phyloP scores from a whole-genome alignment of 192 early-diverging fungal genomes.

The Umbelopsis isabellina region DNA sequence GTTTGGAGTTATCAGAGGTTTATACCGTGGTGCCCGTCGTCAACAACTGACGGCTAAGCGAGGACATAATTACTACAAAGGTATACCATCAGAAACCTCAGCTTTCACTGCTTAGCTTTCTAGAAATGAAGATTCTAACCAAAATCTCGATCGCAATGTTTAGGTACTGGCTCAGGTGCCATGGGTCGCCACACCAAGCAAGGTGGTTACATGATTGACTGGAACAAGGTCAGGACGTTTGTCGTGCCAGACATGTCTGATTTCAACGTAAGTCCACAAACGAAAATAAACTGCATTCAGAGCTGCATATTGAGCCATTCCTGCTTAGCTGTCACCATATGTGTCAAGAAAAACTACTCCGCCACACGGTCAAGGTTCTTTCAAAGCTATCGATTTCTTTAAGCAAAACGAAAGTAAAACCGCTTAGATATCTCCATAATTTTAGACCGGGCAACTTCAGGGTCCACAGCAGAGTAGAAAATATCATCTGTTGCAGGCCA shows the following conservation, averaged over 20 bases:
- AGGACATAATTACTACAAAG: slow-evolving; percentile 66
- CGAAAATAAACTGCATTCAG: background rate
- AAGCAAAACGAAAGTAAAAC: slow-evolving; percentile 23
- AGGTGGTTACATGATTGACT: slow-evolving; percentile 64
- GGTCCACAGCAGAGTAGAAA: too few relatives aligned
- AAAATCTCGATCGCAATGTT: background rate
- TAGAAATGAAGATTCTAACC: background rate
- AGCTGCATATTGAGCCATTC: background rate
- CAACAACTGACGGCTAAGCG: slow-evolving; percentile 58
- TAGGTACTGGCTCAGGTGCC: slow-evolving; percentile 63
- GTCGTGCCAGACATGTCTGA: slow-evolving; percentile 62
- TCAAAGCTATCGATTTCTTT: slow-evolving; percentile 46
- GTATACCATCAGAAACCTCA: slow-evolving; percentile 19
- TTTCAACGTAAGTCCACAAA: slow-evolving; percentile 43
- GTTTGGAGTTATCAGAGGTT: slow-evolving; percentile 59
- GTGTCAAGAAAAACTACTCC: slow-evolving; percentile 44
- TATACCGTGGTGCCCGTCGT: slow-evolving; percentile 58
- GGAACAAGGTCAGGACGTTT: slow-evolving; percentile 61
- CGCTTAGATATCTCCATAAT: background rate
- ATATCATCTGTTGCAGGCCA: too few relatives aligned
- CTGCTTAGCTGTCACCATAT: slow-evolving; percentile 41
- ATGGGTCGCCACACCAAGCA: slow-evolving; percentile 66
- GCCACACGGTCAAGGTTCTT: slow-evolving; percentile 37
- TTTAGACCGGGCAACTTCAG: too few relatives aligned
- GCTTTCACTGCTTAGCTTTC: background rate